Percentiles rank a stretch among this genome's conserved stretches.
Evolutionary conservation across 2,329 filamentous ascomycete genomes (phyloP).

Genomic region (Claviceps sp.): DNA sequence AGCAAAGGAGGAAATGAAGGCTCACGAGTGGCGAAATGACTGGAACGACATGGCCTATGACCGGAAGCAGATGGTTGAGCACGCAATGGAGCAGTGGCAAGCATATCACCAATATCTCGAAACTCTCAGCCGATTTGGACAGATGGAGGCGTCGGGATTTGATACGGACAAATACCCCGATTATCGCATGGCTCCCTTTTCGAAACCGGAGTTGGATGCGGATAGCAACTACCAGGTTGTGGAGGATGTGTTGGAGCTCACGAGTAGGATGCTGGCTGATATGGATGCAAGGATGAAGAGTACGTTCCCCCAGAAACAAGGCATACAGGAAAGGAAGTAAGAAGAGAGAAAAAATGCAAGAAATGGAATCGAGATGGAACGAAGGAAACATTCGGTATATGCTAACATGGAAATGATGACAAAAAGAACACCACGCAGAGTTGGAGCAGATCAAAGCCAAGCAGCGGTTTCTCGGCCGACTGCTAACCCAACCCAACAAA

Average conservation of each 20-base stretch:
- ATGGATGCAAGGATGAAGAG: constrained; percentile 21
- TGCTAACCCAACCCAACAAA: constrained; percentile 27
- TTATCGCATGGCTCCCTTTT: constrained; percentile 25
- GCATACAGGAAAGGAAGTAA: constrained; percentile 3
- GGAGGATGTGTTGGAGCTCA: constrained; percentile 20
- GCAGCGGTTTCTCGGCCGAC: constrained; percentile 23
- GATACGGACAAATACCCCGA: constrained; percentile 25
- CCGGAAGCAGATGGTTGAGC: constrained; percentile 19
- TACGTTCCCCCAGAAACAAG: constrained; percentile 13
- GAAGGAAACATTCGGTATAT: too few relatives aligned
- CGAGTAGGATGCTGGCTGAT: constrained; percentile 21
- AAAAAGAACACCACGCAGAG: constrained; percentile 15
- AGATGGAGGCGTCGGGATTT: constrained; percentile 24
- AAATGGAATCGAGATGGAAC: too few relatives aligned
- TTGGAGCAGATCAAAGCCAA: constrained; percentile 20
- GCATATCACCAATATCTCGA: constrained; percentile 22
- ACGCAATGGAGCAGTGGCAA: constrained; percentile 18
- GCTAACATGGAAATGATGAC: neutral
- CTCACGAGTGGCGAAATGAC: constrained; percentile 16
- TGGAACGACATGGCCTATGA: constrained; percentile 14
- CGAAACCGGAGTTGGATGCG: constrained; percentile 20
- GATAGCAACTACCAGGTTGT: constrained; percentile 16
- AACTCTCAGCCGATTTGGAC: constrained; percentile 20
- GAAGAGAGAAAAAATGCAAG: neutral
- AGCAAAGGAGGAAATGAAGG: constrained; percentile 11